Conservation (phyloP, 306 rosid genomes). For the Cicer pinnatifidum region DNA sequence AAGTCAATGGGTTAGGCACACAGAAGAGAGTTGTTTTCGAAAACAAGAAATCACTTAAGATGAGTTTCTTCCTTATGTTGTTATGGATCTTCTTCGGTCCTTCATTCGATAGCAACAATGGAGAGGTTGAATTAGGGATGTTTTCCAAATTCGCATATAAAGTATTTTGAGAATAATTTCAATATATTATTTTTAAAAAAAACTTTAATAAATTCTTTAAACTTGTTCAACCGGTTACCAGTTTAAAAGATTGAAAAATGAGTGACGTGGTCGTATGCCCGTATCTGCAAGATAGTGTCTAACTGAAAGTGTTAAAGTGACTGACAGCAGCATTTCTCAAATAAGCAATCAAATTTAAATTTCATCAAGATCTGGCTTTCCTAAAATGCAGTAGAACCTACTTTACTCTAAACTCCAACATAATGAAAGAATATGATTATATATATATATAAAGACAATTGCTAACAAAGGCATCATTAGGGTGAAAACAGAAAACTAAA, state of each 20-base stretch:
- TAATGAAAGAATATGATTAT: not conserved
- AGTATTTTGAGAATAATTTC: not conserved
- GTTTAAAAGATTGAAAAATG: too few species aligned
- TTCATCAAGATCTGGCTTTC: constrained; percentile 30
- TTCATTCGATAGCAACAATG: not conserved
- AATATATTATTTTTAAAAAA: too few species aligned
- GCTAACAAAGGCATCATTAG: not conserved
- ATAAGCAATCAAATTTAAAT: constrained; percentile 23
- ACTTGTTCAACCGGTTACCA: not conserved
- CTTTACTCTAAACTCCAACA: not conserved
- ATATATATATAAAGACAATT: not conserved
- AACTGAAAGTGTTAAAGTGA: not conserved
- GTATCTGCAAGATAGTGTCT: not conserved
- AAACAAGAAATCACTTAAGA: too few species aligned
- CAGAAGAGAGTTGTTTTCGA: too few species aligned
- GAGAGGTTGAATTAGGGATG: not conserved
- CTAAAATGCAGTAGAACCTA: constrained; percentile 30
- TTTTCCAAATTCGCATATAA: not conserved
- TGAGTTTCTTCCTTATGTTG: not conserved
- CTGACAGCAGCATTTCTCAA: not conserved
- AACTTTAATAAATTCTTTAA: too few species aligned
- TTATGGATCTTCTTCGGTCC: not conserved
- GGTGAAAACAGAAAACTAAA: not conserved
- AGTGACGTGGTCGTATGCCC: not conserved
- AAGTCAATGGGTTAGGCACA: too few species aligned